Percentiles rank a stretch among this genome's conserved stretches.
Evolutionary conservation across 1,139 yeast species (phyloP).

Genomic region (Debaryomycetaceae sp.): DNA sequence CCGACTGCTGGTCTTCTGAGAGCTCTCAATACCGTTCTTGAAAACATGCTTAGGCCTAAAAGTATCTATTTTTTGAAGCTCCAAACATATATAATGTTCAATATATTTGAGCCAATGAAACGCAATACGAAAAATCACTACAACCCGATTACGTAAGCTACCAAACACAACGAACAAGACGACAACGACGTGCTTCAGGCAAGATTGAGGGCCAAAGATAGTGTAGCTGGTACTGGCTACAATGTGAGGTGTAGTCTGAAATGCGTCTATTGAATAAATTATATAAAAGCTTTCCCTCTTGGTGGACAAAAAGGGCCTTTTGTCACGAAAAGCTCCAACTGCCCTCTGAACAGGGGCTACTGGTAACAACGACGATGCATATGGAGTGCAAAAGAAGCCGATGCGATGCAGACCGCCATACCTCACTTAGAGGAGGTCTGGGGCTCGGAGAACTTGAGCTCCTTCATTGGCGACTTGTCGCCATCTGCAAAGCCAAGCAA

Average conservation of each 20-base stretch:
- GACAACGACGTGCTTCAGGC: not conserved
- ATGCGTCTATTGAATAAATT: not conserved
- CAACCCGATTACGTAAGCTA: not conserved
- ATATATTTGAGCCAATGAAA: slow-evolving; percentile 20
- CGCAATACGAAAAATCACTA: not conserved
- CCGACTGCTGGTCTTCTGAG: slow-evolving; percentile 9
- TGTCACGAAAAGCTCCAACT: no score
- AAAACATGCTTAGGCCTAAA: slow-evolving; percentile 16
- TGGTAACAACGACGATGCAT: not conserved
- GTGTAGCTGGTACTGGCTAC: no score
- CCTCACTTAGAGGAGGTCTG: slow-evolving; percentile 17
- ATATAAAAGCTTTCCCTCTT: not conserved
- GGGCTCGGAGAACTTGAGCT: slow-evolving; percentile 36
- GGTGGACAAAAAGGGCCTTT: not conserved
- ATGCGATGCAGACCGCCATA: slow-evolving; percentile 1
- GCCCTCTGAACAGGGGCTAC: not conserved
- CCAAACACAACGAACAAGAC: not conserved
- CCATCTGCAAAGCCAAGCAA: slow-evolving; percentile 33
- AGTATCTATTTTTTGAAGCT: not conserved
- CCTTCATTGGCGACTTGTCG: slow-evolving; percentile 38
- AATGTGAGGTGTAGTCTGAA: not conserved
- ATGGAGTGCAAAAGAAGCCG: not conserved
- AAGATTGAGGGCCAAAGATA: not conserved
- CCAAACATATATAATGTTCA: not conserved
- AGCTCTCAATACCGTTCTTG: slow-evolving; percentile 24